A percentile compares a stretch with the other conserved stretches of the same genome.
Evolutionary conservation across 1,284 basidiomycete genomes (phyloP).

Genomic region (Gymnopus androsaceus): DNA sequence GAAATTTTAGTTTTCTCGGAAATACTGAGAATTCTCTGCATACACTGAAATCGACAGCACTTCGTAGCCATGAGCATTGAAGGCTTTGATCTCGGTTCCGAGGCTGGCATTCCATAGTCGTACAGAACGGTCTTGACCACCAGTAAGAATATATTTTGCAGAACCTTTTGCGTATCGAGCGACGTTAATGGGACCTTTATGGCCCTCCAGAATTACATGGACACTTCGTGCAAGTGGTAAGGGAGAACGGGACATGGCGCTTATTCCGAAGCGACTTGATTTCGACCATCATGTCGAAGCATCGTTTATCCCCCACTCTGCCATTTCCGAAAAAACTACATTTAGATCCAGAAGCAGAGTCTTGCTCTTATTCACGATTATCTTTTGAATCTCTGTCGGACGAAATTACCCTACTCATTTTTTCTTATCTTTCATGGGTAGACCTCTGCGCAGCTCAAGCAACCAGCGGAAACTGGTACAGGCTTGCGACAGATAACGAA

Average conservation of each 20-base stretch:
- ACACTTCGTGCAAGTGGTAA: constrained; percentile 59
- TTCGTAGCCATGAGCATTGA: constrained; percentile 91
- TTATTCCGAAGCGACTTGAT: background rate
- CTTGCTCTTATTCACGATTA: constrained; percentile 11
- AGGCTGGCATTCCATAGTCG: constrained; percentile 87
- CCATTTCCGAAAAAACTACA: constrained; percentile 63
- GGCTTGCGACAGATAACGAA: constrained; percentile 60
- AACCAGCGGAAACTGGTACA: constrained; percentile 57
- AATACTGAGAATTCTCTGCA: constrained; percentile 31
- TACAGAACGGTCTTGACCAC: constrained; percentile 88
- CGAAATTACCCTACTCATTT: constrained; percentile 72
- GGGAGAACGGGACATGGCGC: constrained; percentile 62
- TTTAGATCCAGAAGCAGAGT: constrained; percentile 21
- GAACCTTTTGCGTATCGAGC: constrained; percentile 84
- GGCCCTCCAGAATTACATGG: constrained; percentile 60
- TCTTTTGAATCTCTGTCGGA: constrained; percentile 69
- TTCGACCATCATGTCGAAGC: constrained; percentile 53
- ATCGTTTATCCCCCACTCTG: constrained; percentile 49
- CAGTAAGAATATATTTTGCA: constrained; percentile 88
- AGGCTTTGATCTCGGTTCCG: constrained; percentile 88
- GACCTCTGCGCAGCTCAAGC: constrained; percentile 68
- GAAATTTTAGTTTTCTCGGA: constrained; percentile 8
- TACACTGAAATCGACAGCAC: constrained; percentile 89
- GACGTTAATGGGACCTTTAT: constrained; percentile 83
- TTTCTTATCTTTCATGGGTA: constrained; percentile 64